phyloP scores from a whole-genome alignment of 1,284 basidiomycete species.

The Leccinum subfulvum region DNA sequence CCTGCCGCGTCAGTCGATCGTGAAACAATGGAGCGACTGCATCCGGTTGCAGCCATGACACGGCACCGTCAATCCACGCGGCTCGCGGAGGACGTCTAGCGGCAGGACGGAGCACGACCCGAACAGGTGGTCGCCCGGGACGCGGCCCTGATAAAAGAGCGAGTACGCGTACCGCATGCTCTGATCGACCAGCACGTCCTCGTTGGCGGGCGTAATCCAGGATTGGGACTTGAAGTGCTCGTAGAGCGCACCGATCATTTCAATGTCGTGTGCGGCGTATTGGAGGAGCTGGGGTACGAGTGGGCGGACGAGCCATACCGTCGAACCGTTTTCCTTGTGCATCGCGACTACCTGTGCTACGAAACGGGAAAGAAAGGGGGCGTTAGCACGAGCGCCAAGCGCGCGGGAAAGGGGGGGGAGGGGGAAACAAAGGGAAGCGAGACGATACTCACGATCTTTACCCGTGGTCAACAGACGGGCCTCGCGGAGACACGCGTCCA shows the following conservation, averaged over 20 bases:
- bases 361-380: neutral
- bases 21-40: constrained; percentile 31
- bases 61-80: constrained; percentile 23
- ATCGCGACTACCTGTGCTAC: constrained; percentile 39
- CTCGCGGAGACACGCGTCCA: constrained; percentile 28
- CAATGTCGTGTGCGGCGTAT: constrained; percentile 44
- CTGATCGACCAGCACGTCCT: constrained; percentile 19
- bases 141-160: constrained; percentile 27
- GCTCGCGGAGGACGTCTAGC: constrained; percentile 29
- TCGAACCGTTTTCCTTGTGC: constrained; percentile 35
- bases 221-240: constrained; percentile 32
- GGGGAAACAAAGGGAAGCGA: neutral
- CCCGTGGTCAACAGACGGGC: constrained; percentile 22
- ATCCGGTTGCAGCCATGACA: constrained; percentile 28
- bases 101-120: constrained; percentile 27
- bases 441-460: constrained; percentile 27
- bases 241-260: constrained; percentile 39
- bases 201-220: constrained; percentile 30
- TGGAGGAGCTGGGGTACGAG: constrained; percentile 36
- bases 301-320: constrained; percentile 38
- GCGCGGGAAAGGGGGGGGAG: neutral
- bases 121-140: constrained; percentile 26
- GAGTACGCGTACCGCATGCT: constrained; percentile 32
- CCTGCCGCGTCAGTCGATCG: constrained; percentile 8
- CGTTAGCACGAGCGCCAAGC: neutral